Evolutionary conservation across 78 protist genomes (phyloP).

Genomic region (Emiliania huxleyi): DNA sequence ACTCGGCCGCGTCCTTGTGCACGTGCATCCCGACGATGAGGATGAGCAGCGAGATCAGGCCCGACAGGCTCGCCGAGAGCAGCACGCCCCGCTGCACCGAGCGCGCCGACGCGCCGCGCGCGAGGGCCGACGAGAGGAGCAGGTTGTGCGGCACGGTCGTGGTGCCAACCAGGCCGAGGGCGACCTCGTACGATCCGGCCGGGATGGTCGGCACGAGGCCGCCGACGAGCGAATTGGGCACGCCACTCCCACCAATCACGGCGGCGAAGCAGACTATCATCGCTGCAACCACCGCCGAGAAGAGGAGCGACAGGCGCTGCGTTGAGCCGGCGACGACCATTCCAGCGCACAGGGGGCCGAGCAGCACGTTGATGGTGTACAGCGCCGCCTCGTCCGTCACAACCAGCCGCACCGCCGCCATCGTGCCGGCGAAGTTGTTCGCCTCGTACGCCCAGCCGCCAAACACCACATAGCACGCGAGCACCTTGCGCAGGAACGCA

Average conservation of each 20-base stretch:
- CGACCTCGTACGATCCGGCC: neutral
- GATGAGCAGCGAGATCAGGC: neutral
- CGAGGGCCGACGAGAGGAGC: neutral
- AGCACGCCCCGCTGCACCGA: neutral
- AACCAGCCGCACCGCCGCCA: no score
- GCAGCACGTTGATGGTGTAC: no score
- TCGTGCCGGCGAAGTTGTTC: no score
- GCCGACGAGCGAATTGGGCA: no score
- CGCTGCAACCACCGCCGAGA: neutral
- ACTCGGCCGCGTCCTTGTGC: neutral
- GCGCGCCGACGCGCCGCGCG: no score
- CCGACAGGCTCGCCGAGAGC: neutral
- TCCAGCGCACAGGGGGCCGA: no score
- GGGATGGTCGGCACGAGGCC: neutral
- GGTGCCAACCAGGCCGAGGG: neutral
- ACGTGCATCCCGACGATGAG: neutral
- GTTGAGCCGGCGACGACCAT: neutral
- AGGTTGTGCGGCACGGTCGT: neutral
- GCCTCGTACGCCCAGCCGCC: no score
- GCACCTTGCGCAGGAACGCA: neutral
- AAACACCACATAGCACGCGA: neutral
- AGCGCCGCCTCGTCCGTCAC: no score
- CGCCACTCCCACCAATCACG: no score
- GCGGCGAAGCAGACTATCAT: no score
- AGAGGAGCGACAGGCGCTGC: neutral